Base-by-base conservation (phyloP, 2,329 filamentous ascomycete species). In the Tricladium varicosporioides region DNA sequence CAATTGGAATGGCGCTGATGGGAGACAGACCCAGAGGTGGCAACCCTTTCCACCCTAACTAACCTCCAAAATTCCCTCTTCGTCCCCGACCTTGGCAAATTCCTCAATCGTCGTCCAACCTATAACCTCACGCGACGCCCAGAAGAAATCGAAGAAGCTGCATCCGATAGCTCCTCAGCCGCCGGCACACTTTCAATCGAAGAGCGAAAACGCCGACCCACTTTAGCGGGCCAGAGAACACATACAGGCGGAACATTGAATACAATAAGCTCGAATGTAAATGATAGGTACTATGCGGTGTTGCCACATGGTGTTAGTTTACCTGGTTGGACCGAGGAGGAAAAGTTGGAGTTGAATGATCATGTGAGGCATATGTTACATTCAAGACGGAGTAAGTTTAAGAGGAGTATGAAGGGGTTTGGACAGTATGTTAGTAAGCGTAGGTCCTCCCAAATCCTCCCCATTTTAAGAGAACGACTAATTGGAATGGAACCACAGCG, bases 1-100 rank as follows among this genome's bases (percentile, higher is more conserved):
- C 32, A 18, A 27, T 43, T 11, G 3, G 14, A 15, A n/a, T 33
- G 48, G 16, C 11, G 58, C 57, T 63, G 51, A 64, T 43, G n/a
- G 13, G 2, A 10, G 13, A 1, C 22, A 69, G 67, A 69, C 59
- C 67, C 67, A 2, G 67, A 69, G 62, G 86, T 96, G 2, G 85
- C 89, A 36, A 91, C 91, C 0, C 76, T 96, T 2, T 91, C 89
- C 0, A 93, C 90, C 13, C 80, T 95, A 9, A 95, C 89, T 45
- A 96, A 96, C 67, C 86, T 96, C 16, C 91, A 95, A 67, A 96
- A 96, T 70, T 94, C 91, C 0, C 82, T 96, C 9, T 95, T 95
- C 72, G 77, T 95, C 1, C 91, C 91, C 0, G 87, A 92, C 62
- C 77, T 95, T n/a, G 91, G 91, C 43, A 77, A 79, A 57, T 85